A percentile compares a stretch with the other conserved stretches of the same genome.
phyloP scores from a whole-genome alignment of 495 filamentous ascomycete species.

The Cercophora samala region DNA sequence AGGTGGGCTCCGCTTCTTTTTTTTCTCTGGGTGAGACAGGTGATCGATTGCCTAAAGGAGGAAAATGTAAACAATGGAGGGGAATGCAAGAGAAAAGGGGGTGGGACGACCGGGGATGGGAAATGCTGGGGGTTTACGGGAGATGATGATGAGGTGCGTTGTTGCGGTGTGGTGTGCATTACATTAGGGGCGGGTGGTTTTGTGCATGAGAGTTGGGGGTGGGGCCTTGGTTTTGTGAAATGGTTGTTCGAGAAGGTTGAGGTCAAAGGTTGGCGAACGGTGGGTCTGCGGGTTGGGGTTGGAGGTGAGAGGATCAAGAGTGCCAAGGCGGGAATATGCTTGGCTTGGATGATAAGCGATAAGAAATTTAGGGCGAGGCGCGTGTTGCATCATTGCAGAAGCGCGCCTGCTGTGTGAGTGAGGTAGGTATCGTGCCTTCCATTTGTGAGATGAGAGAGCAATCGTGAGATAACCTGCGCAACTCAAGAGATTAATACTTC shows the following conservation, averaged over 20 bases:
- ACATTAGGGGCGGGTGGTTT: background rate
- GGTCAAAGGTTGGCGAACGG: background rate
- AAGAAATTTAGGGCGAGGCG: conserved; percentile 6
- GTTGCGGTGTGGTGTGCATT: background rate
- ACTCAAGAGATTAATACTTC: too few species aligned
- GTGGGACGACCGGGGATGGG: background rate
- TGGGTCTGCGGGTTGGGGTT: background rate
- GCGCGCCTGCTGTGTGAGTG: background rate
- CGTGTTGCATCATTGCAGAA: conserved; percentile 9
- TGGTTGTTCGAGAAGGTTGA: background rate
- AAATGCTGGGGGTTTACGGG: background rate
- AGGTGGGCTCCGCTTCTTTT: background rate
- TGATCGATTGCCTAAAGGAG: background rate
- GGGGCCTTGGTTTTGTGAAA: background rate
- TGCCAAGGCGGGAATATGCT: background rate
- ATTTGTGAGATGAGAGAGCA: background rate
- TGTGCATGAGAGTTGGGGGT: background rate
- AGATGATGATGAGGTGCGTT: background rate
- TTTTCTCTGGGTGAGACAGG: background rate
- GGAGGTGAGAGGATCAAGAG: background rate
- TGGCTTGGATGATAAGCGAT: conserved; percentile 14
- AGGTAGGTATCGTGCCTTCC: conserved; percentile 6
- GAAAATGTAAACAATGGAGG: background rate
- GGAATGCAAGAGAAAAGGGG: background rate
- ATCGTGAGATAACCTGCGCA: too few species aligned